These are phyloP conservation scores for Rosa chinensis DNA, from an alignment of 306 rosid genomes.

Conservation along the genomic window DNA sequence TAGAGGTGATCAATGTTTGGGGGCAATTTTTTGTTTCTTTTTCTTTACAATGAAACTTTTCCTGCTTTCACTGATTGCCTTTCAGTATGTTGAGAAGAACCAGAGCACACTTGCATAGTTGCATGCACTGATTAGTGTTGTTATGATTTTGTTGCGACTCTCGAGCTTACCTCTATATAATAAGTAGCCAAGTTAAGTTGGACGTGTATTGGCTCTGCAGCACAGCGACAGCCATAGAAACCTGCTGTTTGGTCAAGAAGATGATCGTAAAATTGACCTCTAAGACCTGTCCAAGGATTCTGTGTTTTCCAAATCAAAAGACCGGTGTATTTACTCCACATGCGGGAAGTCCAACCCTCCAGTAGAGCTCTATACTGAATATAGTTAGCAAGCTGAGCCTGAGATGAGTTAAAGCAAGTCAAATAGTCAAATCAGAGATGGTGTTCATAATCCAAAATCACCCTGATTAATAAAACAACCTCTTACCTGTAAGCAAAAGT, in stretches of 20 bases:
- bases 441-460: constrained; percentile 7
- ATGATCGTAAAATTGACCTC: constrained; percentile 97
- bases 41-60: not conserved
- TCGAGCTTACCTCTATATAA: constrained; percentile 60
- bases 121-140: not conserved
- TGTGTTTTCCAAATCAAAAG: constrained; percentile 95
- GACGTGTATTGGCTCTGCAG: constrained; percentile 89
- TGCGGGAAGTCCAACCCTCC: constrained; percentile 86
- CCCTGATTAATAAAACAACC: constrained; percentile 19
- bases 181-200: constrained; percentile 83
- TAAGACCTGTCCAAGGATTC: constrained; percentile 96
- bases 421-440: constrained; percentile 7
- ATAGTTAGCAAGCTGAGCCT: constrained; percentile 95
- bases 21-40: not conserved
- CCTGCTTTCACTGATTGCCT: not conserved
- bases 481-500: constrained; percentile 83
- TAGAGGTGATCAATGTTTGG: not conserved
- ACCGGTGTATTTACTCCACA: constrained; percentile 97
- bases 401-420: constrained; percentile 28
- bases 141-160: not conserved
- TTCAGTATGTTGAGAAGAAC: not conserved
- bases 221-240: constrained; percentile 86
- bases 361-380: constrained; percentile 87
- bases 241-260: constrained; percentile 94
- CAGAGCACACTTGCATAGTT: not conserved